Evolutionary conservation across 805 yeast species (phyloP).

Genomic region (Lachancea kluyveri): DNA sequence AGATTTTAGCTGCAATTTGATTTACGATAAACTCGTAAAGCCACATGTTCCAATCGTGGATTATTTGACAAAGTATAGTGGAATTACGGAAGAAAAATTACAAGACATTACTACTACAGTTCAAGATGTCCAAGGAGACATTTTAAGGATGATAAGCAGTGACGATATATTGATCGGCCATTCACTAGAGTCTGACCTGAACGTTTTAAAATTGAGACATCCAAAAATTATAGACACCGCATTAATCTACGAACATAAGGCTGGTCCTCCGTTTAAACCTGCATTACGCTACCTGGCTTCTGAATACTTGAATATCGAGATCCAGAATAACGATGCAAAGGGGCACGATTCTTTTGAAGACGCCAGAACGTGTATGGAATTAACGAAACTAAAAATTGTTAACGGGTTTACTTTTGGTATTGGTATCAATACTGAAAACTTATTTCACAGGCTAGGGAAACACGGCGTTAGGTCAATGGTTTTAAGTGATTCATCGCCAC

Average conservation of each 20-base stretch:
- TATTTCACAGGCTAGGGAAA: slow-evolving; percentile 36
- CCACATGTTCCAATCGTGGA: slow-evolving; percentile 72
- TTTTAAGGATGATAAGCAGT: slow-evolving; percentile 44
- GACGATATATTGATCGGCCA: slow-evolving; percentile 80
- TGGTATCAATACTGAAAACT: slow-evolving; percentile 35
- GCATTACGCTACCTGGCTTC: slow-evolving; percentile 66
- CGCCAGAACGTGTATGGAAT: slow-evolving; percentile 70
- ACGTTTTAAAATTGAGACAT: slow-evolving; percentile 65
- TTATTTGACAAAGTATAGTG: slow-evolving; percentile 79
- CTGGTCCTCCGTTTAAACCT: slow-evolving; percentile 79
- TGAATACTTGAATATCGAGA: slow-evolving; percentile 46
- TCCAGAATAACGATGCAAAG: slow-evolving; percentile 53
- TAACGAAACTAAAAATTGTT: slow-evolving; percentile 60
- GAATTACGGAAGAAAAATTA: slow-evolving; percentile 71
- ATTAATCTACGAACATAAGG: slow-evolving; percentile 64
- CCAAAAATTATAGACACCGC: slow-evolving; percentile 78
- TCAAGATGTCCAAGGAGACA: slow-evolving; percentile 56
- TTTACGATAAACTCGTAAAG: slow-evolving; percentile 70
- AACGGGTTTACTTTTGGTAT: slow-evolving; percentile 66
- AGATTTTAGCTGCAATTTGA: slow-evolving; percentile 50
- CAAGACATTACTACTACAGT: slow-evolving; percentile 56
- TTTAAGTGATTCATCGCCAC: slow-evolving; percentile 33
- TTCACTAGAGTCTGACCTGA: slow-evolving; percentile 78
- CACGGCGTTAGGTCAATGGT: slow-evolving; percentile 22
- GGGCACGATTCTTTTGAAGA: slow-evolving; percentile 92